Conservation (phyloP, 2,329 filamentous ascomycete genomes). For the Blastomyces silverae region DNA sequence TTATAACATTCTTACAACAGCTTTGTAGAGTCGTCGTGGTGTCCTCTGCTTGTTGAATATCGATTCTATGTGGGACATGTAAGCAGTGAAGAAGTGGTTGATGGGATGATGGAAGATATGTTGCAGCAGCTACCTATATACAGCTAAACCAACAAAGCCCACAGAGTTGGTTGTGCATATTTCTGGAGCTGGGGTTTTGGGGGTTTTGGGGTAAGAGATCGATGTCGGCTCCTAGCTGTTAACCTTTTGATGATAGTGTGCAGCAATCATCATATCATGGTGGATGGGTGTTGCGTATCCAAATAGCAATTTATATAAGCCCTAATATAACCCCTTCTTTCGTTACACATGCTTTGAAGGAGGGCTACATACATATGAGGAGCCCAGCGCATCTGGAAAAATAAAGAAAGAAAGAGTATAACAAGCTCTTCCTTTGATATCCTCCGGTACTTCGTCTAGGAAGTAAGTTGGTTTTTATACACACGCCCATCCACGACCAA, state of each 20-base stretch:
- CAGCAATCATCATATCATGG: too few relatives aligned
- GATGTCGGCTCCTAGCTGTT: not conserved
- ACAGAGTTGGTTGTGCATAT: not conserved
- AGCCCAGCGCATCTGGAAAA: not conserved
- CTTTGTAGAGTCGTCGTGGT: not conserved
- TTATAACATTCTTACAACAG: not conserved
- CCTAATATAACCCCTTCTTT: not conserved
- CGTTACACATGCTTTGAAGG: not conserved
- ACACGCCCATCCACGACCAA: not conserved
- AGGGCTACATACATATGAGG: not conserved
- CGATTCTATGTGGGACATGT: not conserved
- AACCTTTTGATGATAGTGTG: not conserved
- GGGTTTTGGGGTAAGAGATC: not conserved
- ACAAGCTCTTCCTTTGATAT: not conserved
- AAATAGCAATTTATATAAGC: not conserved
- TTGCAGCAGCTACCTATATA: not conserved
- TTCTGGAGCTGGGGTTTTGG: not conserved
- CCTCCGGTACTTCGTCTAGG: not conserved
- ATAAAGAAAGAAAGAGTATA: not conserved
- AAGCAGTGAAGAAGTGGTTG: not conserved
- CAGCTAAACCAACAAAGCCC: not conserved
- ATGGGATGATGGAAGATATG: not conserved
- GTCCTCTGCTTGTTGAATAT: not conserved
- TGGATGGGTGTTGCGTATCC: too few relatives aligned
- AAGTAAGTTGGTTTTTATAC: not conserved